phyloP scores from a whole-genome alignment of 78 protist species.

The Salpingoeca rosetta region DNA sequence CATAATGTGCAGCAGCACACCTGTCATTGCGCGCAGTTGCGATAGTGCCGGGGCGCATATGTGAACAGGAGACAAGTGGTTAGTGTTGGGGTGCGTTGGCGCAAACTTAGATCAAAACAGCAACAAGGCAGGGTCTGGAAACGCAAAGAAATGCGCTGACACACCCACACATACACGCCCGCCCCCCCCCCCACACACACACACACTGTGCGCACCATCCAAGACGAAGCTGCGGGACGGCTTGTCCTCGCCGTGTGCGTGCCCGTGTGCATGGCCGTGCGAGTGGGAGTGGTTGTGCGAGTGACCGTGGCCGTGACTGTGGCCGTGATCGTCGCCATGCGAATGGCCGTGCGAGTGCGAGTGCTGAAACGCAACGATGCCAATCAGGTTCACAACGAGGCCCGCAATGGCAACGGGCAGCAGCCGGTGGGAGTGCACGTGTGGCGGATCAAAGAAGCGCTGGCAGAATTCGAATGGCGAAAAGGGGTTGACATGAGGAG shows the following conservation, averaged over 20 bases:
- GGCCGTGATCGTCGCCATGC: conserved; percentile 17
- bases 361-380: conserved; percentile 70
- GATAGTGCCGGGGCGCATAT: too few relatives aligned
- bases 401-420: conserved; percentile 80
- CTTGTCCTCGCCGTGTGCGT: neutral
- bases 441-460: conserved; percentile 70
- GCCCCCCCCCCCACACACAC: too few relatives aligned
- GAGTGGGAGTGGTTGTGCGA: neutral
- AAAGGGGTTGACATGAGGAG: too few relatives aligned
- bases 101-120: neutral
- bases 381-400: conserved; percentile 79
- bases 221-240: neutral
- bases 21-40: too few relatives aligned
- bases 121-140: too few relatives aligned
- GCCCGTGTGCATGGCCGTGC: conserved; percentile 9
- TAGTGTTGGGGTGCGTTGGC: too few relatives aligned
- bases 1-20: conserved; percentile 85
- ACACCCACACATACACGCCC: too few relatives aligned
- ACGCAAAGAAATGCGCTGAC: too few relatives aligned
- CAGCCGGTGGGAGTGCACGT: conserved; percentile 60
- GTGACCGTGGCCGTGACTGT: conserved; percentile 49
- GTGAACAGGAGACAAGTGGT: too few relatives aligned
- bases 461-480: too few relatives aligned
- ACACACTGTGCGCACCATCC: neutral
- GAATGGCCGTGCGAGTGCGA: conserved; percentile 37